Percentiles rank a stretch among this genome's conserved stretches.
These are phyloP conservation scores for Globisporangium irregulare DNA, from an alignment of 352 stramenopile genomes.

Conservation along the genomic window DNA sequence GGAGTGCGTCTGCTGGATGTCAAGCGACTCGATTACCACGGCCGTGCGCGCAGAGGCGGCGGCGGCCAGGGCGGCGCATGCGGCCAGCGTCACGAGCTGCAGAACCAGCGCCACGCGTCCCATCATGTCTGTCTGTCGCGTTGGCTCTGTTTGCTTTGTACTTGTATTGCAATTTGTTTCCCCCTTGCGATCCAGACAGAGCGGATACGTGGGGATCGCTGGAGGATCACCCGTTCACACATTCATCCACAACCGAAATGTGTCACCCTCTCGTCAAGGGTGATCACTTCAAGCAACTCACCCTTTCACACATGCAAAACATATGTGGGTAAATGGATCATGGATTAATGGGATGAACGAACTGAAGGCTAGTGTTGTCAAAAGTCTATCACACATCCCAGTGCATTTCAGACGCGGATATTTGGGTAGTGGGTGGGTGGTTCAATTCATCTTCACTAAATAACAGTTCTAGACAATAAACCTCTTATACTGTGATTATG, in stretches of 20 bases:
- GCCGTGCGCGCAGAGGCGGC: slow-evolving; percentile 50
- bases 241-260: not conserved
- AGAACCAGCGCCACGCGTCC: slow-evolving; percentile 15
- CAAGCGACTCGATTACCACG: slow-evolving; percentile 58
- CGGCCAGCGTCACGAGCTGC: slow-evolving; percentile 10
- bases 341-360: too few species aligned
- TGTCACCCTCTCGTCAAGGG: too few species aligned
- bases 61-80: slow-evolving; percentile 11
- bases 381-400: too few species aligned
- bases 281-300: too few species aligned
- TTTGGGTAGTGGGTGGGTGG: too few species aligned
- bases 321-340: too few species aligned
- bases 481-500: too few species aligned
- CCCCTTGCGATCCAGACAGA: slow-evolving; percentile 12
- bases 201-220: slow-evolving; percentile 13
- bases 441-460: too few species aligned
- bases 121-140: slow-evolving; percentile 7
- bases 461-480: too few species aligned
- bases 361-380: too few species aligned
- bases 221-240: not conserved
- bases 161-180: not conserved
- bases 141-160: not conserved
- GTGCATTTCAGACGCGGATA: too few species aligned
- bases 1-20: slow-evolving; percentile 62
- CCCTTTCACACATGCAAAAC: too few species aligned